Evolutionary conservation across 495 filamentous ascomycete genomes (phyloP), one percentile per base, ranked within the genome.

Genomic region (Corynascus novoguineensis): DNA sequence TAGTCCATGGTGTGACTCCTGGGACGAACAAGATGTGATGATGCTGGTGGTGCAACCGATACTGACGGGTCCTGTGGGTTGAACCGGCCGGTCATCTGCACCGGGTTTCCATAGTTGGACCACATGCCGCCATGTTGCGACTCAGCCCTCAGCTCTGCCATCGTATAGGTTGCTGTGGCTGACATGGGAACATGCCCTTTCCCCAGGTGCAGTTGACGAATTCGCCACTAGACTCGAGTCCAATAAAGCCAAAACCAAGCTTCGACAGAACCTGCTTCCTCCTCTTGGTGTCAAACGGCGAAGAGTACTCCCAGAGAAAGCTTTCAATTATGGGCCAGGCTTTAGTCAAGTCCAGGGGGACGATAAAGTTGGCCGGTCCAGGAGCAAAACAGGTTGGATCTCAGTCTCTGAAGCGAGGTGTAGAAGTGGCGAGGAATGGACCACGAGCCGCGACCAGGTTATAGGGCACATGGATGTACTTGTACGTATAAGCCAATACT

Each of bases 71-170:
- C 76, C 61, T 75, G 71, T 53, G 70, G 69, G 59, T 72, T 72
- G 49, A 64, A 75, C 60, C 75, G 72, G 58, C 72, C 68, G 49
- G 74, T 69, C 70, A 79, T 72, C 57, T 72, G 73, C 61, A 76
- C 72, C 48, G 76, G 72, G 56, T 68, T 71, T 59, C 71, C 73
- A 71, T 79, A 79, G 69, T 70, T 74, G 67, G 75, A 73, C 76
- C 76, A 79, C 58, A 78, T 63, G 69, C 67, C 73, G 61, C 70
- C 71, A 67, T 78, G 75, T 62, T 71, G 68, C 62, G 75, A 68
- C 68, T 79, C 76, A 62, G 66, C 69, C 73, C 75, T 79, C 73
- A 79, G 66, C 70, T 79, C 76, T 77, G 76, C 73, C 76, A 79
- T 79, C 74, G 74, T 72, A 64, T 78, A 77, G 58, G 75, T 77